Conservation (phyloP, 2,329 filamentous ascomycete genomes). For the Aspergillus ustus region DNA sequence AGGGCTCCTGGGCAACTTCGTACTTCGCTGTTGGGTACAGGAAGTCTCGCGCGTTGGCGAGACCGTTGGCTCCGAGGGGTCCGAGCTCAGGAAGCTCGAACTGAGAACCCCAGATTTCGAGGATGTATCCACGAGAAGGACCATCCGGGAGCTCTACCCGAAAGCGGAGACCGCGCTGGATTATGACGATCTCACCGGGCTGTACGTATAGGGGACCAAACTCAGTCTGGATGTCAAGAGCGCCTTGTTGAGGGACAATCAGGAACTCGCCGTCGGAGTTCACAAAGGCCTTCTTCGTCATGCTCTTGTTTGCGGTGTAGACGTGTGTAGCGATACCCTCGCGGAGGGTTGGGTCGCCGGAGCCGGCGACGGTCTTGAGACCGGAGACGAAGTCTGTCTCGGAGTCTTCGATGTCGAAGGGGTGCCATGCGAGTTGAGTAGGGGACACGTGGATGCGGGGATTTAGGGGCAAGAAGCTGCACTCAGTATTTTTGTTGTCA, state of each 20-base stretch:
- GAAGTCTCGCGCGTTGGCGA: constrained; percentile 70
- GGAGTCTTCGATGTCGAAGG: constrained; percentile 55
- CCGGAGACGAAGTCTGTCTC: constrained; percentile 62
- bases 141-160: constrained; percentile 64
- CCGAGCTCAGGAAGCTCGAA: constrained; percentile 71
- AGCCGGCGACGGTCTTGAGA: constrained; percentile 59
- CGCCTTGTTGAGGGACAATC: constrained; percentile 68
- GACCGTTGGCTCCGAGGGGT: constrained; percentile 67
- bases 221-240: constrained; percentile 70
- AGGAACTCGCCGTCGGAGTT: constrained; percentile 69
- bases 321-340: constrained; percentile 61
- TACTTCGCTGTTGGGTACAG: constrained; percentile 64
- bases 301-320: constrained; percentile 60
- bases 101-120: constrained; percentile 68
- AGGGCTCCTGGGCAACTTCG: constrained; percentile 58
- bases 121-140: constrained; percentile 67
- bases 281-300: constrained; percentile 62
- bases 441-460: constrained; percentile 60
- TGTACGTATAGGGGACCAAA: constrained; percentile 67
- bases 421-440: constrained; percentile 62
- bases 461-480: constrained; percentile 46
- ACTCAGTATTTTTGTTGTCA: constrained; percentile 39
- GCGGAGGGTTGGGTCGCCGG: constrained; percentile 62
- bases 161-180: constrained; percentile 69
- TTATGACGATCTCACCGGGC: constrained; percentile 69